Percentiles rank a stretch among this genome's conserved stretches.
Conservation (phyloP, 2,329 filamentous ascomycete species). For the Chrysoporthe cubensis region DNA sequence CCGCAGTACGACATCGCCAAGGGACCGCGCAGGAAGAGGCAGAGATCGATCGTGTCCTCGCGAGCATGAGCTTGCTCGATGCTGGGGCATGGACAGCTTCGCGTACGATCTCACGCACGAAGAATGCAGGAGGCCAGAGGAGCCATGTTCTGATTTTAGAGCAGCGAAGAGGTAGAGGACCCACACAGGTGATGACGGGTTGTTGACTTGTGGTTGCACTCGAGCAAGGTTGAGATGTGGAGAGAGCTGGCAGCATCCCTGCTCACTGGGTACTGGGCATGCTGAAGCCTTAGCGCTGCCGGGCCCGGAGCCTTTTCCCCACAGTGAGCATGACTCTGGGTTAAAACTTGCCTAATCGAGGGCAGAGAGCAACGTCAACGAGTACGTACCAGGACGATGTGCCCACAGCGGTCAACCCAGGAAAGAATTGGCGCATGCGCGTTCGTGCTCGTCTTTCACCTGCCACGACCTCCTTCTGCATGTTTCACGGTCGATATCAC, state of each 20-base stretch:
- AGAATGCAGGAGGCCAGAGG: neutral
- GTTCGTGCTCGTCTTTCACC: neutral
- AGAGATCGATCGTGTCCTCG: slow-evolving; percentile 20
- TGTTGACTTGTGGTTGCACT: neutral
- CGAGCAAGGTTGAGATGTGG: slow-evolving; percentile 1
- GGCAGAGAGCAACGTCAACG: neutral
- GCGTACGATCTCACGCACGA: neutral
- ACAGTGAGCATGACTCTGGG: neutral
- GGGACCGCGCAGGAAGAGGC: neutral
- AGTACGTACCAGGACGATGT: neutral
- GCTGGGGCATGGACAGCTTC: neutral
- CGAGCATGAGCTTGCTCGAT: slow-evolving; percentile 13
- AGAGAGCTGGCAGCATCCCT: slow-evolving; percentile 2
- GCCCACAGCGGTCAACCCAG: neutral
- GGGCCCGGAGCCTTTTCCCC: slow-evolving; percentile 1
- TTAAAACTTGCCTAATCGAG: neutral
- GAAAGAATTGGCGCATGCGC: neutral
- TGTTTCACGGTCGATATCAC: neutral
- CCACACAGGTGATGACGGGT: slow-evolving; percentile 6
- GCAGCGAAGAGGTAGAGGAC: neutral
- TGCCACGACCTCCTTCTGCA: too few species aligned
- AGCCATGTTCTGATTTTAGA: slow-evolving; percentile 8
- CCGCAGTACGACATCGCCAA: slow-evolving; percentile 18
- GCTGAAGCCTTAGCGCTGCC: neutral
- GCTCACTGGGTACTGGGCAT: neutral